A percentile compares a stretch with the other conserved stretches of the same genome.
Evolutionary conservation across 345 rosid species (phyloP).

Genomic region (Lepidium africanum): DNA sequence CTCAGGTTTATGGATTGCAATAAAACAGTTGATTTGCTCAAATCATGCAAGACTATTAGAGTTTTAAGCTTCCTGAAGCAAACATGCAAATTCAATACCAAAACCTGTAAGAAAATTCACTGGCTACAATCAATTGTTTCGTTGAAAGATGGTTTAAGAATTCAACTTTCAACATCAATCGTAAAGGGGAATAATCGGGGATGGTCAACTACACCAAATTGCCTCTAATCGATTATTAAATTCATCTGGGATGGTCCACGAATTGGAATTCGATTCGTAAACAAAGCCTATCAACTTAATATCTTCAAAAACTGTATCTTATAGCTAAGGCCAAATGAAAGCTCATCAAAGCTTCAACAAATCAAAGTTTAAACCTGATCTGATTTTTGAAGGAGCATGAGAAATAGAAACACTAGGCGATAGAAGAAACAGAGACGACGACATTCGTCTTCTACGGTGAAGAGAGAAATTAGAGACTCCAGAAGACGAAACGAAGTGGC

Average conservation of each 20-base stretch:
- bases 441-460: slow-evolving; percentile 26
- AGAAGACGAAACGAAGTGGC: slow-evolving; percentile 17
- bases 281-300: neutral
- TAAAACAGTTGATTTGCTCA: neutral
- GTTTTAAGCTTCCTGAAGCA: neutral
- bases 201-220: neutral
- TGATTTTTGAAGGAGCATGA: slow-evolving; percentile 15
- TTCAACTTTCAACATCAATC: neutral
- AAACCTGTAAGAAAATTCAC: neutral
- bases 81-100: neutral
- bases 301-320: neutral
- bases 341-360: neutral
- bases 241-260: neutral
- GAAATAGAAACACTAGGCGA: slow-evolving; percentile 29
- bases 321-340: neutral
- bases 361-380: slow-evolving; percentile 37
- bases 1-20: neutral
- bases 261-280: neutral
- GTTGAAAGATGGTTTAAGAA: neutral
- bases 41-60: neutral
- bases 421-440: slow-evolving; percentile 21
- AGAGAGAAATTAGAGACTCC: slow-evolving; percentile 15
- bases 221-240: neutral
- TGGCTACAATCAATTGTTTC: neutral
- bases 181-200: neutral